These are phyloP conservation scores for Avicennia marina DNA, from an alignment of 257 asterid species.

Conservation along the genomic window DNA sequence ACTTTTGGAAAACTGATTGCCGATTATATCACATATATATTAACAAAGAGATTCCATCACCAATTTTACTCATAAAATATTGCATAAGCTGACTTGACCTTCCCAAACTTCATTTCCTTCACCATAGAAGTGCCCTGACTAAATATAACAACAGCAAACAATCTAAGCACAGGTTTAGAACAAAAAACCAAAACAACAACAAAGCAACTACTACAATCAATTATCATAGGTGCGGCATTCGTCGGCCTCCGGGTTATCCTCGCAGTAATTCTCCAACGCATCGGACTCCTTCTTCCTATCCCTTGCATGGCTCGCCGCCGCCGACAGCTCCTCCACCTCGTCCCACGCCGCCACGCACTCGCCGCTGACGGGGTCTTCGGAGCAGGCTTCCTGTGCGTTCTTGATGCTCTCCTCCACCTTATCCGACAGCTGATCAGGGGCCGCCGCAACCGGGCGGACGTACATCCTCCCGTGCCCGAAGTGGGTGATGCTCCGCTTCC, in stretches of 20 bases:
- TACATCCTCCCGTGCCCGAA: conserved; percentile 10
- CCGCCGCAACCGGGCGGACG: conserved; percentile 46
- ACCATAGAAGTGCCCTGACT: too few relatives aligned
- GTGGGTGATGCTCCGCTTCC: conserved; percentile 35
- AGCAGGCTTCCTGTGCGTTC: conserved; percentile 66
- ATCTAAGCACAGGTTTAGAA: too few relatives aligned
- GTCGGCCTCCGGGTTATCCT: conserved; percentile 88
- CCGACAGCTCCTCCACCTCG: conserved; percentile 99
- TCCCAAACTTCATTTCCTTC: too few relatives aligned
- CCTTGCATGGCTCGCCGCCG: conserved; percentile 89
- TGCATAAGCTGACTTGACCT: too few relatives aligned
- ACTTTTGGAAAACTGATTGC: too few relatives aligned
- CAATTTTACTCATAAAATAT: too few relatives aligned
- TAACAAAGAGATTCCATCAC: too few relatives aligned
- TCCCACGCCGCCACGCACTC: conserved; percentile 99
- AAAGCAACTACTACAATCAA: conserved; percentile 18
- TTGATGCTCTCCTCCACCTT: conserved; percentile 90
- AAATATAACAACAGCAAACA: too few relatives aligned
- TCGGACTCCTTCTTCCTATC: conserved; percentile 68
- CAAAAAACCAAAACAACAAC: too few relatives aligned
- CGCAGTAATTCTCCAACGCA: conserved; percentile 74
- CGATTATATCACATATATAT: too few relatives aligned
- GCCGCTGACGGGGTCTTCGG: conserved; percentile 59
- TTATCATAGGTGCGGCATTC: conserved; percentile 93
- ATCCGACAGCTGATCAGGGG: conserved; percentile 61